Percentiles rank a stretch among this genome's conserved stretches.
Evolutionary conservation across 2,329 filamentous ascomycete genomes (phyloP).

Genomic region (Monosporascus sp.): DNA sequence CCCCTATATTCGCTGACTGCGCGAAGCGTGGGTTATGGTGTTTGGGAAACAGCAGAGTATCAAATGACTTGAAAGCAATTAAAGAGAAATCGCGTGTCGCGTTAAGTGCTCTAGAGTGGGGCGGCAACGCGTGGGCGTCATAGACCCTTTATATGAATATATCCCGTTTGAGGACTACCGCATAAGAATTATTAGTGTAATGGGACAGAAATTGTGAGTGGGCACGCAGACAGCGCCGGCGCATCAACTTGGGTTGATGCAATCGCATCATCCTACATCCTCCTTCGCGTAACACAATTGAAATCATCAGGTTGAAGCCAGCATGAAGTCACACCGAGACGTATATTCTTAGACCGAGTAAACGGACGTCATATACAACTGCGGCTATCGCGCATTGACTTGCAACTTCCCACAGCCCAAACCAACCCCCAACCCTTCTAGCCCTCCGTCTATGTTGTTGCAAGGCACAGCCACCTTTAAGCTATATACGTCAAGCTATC

Average conservation of each 20-base stretch:
- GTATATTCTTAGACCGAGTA: too few species aligned
- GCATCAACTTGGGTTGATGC: too few species aligned
- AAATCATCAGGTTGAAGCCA: too few species aligned
- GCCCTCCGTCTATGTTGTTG: background rate
- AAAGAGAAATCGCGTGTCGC: background rate
- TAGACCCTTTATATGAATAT: background rate
- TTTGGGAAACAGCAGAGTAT: too few species aligned
- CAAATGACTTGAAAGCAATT: background rate
- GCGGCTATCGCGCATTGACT: too few species aligned
- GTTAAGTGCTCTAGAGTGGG: background rate
- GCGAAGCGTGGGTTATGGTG: background rate
- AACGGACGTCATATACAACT: too few species aligned
- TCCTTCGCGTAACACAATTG: too few species aligned
- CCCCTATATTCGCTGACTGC: background rate
- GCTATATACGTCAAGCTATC: constrained; percentile 1
- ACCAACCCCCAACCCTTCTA: background rate
- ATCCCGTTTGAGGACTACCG: background rate
- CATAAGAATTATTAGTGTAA: background rate
- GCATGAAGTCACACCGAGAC: too few species aligned
- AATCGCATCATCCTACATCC: too few species aligned
- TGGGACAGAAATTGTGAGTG: background rate
- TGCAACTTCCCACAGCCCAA: background rate
- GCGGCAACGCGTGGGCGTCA: background rate
- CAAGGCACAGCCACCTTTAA: background rate
- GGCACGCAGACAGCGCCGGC: too few species aligned